These are phyloP conservation scores for Domatiomyces globalis DNA, from an alignment of 2,329 filamentous ascomycete species.

Conservation along the genomic window DNA sequence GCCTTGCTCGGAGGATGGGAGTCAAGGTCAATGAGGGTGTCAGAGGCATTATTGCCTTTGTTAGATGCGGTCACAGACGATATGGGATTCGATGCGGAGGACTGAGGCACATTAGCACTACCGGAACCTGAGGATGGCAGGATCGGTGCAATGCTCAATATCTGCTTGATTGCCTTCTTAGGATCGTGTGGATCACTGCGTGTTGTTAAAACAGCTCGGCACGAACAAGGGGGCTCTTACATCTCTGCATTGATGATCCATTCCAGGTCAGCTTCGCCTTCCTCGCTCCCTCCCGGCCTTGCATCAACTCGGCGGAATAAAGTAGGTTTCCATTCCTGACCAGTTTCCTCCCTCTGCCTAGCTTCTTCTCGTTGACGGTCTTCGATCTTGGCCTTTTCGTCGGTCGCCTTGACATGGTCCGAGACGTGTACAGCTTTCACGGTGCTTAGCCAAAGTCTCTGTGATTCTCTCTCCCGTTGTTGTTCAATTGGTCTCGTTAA, in stretches of 20 bases:
- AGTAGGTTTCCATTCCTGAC: slow-evolving; percentile 73
- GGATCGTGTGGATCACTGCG: slow-evolving; percentile 11
- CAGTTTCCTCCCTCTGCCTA: slow-evolving; percentile 60
- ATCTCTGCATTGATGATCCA: slow-evolving; percentile 86
- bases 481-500: slow-evolving; percentile 63
- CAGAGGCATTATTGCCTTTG: slow-evolving; percentile 3
- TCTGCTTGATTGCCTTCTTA: slow-evolving; percentile 45
- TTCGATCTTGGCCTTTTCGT: slow-evolving; percentile 93
- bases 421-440: slow-evolving; percentile 66
- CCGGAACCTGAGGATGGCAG: slow-evolving; percentile 56
- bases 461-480: slow-evolving; percentile 80
- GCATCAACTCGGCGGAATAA: slow-evolving; percentile 66
- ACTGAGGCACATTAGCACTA: slow-evolving; percentile 23
- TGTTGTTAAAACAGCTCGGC: background rate
- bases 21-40: slow-evolving; percentile 22
- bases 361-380: slow-evolving; percentile 84
- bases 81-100: background rate
- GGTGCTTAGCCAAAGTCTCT: slow-evolving; percentile 71
- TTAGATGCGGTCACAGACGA: background rate
- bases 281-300: slow-evolving; percentile 55
- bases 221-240: slow-evolving; percentile 36
- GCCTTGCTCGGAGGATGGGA: slow-evolving; percentile 11
- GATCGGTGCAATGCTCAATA: slow-evolving; percentile 74
- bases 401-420: slow-evolving; percentile 79
- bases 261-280: slow-evolving; percentile 78